A percentile compares a stretch with the other conserved stretches of the same genome.
Conservation (phyloP, 768 basidiomycete species). For the Agaricus sinodeliciosus region DNA sequence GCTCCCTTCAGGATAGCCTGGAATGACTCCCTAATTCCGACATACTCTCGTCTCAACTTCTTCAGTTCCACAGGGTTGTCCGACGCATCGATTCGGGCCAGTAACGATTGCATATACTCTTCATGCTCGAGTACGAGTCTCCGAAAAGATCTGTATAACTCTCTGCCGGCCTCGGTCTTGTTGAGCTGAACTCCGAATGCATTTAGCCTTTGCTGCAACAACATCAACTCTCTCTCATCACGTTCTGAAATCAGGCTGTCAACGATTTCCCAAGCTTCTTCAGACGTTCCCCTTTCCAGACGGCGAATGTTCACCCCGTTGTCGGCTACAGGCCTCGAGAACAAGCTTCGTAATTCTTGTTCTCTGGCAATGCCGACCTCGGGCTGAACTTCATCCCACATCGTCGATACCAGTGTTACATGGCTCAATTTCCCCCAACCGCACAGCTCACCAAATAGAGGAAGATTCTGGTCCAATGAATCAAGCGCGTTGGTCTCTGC, state of each 20-base stretch:
- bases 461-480: slow-evolving; percentile 17
- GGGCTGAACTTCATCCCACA: slow-evolving; percentile 26
- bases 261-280: too few relatives aligned
- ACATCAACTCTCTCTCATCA: too few relatives aligned
- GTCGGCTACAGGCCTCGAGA: slow-evolving; percentile 21
- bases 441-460: slow-evolving; percentile 23
- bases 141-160: slow-evolving; percentile 12
- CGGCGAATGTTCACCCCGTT: slow-evolving; percentile 20
- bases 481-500: too few relatives aligned
- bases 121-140: slow-evolving; percentile 20
- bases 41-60: neutral
- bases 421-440: slow-evolving; percentile 19
- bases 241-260: too few relatives aligned
- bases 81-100: neutral
- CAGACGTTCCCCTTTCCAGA: slow-evolving; percentile 9
- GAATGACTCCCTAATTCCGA: neutral
- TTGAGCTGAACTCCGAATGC: too few relatives aligned
- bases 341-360: slow-evolving; percentile 8
- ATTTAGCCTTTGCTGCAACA: too few relatives aligned
- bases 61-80: neutral
- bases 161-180: too few relatives aligned
- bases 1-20: neutral
- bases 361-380: slow-evolving; percentile 20
- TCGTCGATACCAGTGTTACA: slow-evolving; percentile 30
- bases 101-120: neutral